These are phyloP conservation scores for Strobilomyces echinocephalus DNA, from an alignment of 768 basidiomycete genomes.

Conservation along the genomic window DNA sequence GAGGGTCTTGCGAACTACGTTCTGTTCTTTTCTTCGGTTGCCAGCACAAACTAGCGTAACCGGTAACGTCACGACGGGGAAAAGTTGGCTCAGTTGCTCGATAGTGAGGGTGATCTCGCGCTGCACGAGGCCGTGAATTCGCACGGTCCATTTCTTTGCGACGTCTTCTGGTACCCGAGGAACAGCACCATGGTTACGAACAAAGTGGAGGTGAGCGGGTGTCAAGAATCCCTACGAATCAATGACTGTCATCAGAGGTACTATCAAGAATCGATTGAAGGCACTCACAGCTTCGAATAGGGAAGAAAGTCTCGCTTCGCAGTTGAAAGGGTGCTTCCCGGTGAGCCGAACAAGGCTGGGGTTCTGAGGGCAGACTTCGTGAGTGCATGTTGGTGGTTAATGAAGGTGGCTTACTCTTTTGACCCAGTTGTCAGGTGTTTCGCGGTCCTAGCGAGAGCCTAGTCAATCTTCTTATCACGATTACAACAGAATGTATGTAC, in stretches of 20 bases:
- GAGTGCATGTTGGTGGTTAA: not conserved
- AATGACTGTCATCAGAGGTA: not conserved
- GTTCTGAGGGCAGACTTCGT: conserved; percentile 16
- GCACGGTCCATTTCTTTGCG: conserved; percentile 41
- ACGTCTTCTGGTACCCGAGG: conserved; percentile 39
- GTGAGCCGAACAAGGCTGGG: conserved; percentile 46
- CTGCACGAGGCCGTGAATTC: conserved; percentile 37
- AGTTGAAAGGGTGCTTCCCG: conserved; percentile 60
- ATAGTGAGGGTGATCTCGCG: conserved; percentile 38
- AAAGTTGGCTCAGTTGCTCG: conserved; percentile 40
- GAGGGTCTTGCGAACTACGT: conserved; percentile 50
- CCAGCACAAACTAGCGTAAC: conserved; percentile 63
- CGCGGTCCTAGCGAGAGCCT: conserved; percentile 22
- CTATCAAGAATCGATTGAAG: not conserved
- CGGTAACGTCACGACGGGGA: conserved; percentile 52
- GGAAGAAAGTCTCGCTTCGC: conserved; percentile 43
- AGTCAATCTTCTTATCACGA: not conserved
- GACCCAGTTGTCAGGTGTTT: conserved; percentile 41
- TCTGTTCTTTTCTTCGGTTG: conserved; percentile 64
- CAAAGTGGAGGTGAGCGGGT: conserved; percentile 49
- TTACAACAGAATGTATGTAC: conserved; percentile 5
- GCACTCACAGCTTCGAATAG: conserved; percentile 37
- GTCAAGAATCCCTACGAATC: conserved; percentile 47
- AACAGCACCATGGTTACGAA: conserved; percentile 61
- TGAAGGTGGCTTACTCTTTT: conserved; percentile 23